Evolutionary conservation across 306 rosid genomes (phyloP), one percentile per base, ranked within the genome.

Genomic region (Argentina anserina): DNA sequence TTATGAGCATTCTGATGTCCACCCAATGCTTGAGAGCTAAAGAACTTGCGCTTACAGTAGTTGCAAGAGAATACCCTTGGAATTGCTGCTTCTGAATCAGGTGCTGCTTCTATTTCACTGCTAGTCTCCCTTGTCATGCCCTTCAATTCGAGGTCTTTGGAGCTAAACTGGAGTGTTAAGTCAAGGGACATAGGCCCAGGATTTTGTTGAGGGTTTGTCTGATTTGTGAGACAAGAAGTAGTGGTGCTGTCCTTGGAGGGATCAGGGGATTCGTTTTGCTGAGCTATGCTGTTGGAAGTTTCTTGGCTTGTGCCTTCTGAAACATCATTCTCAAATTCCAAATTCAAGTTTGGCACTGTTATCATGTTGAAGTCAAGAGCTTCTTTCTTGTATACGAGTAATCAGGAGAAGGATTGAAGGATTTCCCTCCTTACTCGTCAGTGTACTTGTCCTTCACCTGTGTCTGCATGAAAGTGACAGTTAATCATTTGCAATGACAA

Each of bases 1-100:
- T 90, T 92, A 60, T 92, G 98, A 58, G 98, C 98, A 69, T 92
- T 92, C 74, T 92, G 98, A 43, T 92, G 98, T 55, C 98, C 98
- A 0, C 98, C 98, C 6, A 92, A 75, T 4, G 98, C 98, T 87
- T 92, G 98, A 0, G 98, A 92, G 84, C 98, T 92, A 40, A 69
- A 92, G 90, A 92, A 92, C 75, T 90, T 90, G 43, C 98, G 86
- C 83, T 79, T 66, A 62, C 98, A 92, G 80, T 90, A 92, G 65
- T 92, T 92, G 78, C 98, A 92, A 21, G 96, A 84, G 90, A 92
- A 92, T 41, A 90, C 83, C 78, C 96, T 85, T 0, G 90, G 90
- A 58, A 50, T 55, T 12, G 85, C 41, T 20, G 58, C 85, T 21
- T 21, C 58, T 29, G 89, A 74, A 64, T 71, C 64, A 23, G 79